phyloP scores from a whole-genome alignment of 805 yeast species.

The Metschnikowia cubensis region DNA sequence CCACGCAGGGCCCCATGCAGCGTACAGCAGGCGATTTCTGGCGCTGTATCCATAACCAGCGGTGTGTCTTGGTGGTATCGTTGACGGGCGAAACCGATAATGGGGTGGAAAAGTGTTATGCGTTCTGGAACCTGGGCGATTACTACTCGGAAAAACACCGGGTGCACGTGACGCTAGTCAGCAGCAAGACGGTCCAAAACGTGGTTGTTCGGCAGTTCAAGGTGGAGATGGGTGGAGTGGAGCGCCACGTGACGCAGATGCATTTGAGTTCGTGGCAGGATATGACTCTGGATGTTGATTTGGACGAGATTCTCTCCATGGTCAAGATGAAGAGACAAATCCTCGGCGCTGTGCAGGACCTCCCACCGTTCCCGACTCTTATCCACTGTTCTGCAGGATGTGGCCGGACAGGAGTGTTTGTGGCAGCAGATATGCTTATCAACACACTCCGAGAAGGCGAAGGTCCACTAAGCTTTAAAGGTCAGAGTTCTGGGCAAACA shows the following conservation, averaged over 20 bases:
- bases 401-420: slow-evolving; percentile 83
- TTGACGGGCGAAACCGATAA: slow-evolving; percentile 74
- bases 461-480: too few species aligned
- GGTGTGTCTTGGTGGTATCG: slow-evolving; percentile 64
- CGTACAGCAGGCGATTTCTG: slow-evolving; percentile 82
- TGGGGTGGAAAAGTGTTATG: slow-evolving; percentile 69
- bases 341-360: slow-evolving; percentile 3
- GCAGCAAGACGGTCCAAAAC: slow-evolving; percentile 10
- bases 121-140: slow-evolving; percentile 70
- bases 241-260: slow-evolving; percentile 61
- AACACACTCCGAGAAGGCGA: slow-evolving; percentile 23
- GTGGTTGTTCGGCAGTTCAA: slow-evolving; percentile 16
- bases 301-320: slow-evolving; percentile 51
- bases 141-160: slow-evolving; percentile 34
- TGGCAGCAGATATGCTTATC: slow-evolving; percentile 61
- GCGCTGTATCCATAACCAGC: slow-evolving; percentile 65
- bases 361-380: slow-evolving; percentile 31
- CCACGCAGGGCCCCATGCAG: slow-evolving; percentile 83
- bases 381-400: slow-evolving; percentile 94
- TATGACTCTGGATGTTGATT: slow-evolving; percentile 57
- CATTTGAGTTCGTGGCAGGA: slow-evolving; percentile 84
- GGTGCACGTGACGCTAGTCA: slow-evolving; percentile 27
- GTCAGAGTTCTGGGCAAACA: too few species aligned
- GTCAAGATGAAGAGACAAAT: slow-evolving; percentile 30
- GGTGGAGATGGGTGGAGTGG: slow-evolving; percentile 8